A percentile compares a stretch with the other conserved stretches of the same genome.
Conservation (phyloP, 129 eudicot genomes). For the Oenanthe sinensis region DNA sequence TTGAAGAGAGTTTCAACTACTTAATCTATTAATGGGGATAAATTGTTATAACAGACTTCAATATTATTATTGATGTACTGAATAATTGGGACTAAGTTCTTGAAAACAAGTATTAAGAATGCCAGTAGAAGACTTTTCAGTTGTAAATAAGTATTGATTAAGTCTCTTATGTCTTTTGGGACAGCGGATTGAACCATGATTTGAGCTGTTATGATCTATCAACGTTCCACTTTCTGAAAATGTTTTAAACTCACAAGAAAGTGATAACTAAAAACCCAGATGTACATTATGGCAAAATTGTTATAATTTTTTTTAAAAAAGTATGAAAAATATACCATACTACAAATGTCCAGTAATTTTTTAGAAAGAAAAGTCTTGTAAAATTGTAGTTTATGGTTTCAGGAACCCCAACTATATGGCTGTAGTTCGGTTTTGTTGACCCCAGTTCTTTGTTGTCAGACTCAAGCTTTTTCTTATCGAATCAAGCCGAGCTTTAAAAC, state of each 20-base stretch:
- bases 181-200: background rate
- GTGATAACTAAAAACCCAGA: background rate
- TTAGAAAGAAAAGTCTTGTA: background rate
- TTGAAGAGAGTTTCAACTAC: background rate
- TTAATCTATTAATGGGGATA: background rate
- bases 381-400: background rate
- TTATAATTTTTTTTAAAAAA: background rate
- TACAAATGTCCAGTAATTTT: background rate
- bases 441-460: background rate
- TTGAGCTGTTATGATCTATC: background rate
- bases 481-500: background rate
- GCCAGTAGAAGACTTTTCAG: background rate
- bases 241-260: background rate
- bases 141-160: background rate
- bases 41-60: background rate
- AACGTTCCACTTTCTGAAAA: background rate
- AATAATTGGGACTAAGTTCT: background rate
- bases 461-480: background rate
- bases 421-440: background rate
- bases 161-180: background rate
- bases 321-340: background rate
- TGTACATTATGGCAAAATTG: background rate
- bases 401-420: background rate
- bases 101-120: background rate
- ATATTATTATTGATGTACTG: too few relatives aligned